Percentiles rank a stretch among this genome's conserved stretches.
These are phyloP conservation scores for Pyrenophora graminea DNA, from an alignment of 2,329 filamentous ascomycete species.

Conservation along the genomic window DNA sequence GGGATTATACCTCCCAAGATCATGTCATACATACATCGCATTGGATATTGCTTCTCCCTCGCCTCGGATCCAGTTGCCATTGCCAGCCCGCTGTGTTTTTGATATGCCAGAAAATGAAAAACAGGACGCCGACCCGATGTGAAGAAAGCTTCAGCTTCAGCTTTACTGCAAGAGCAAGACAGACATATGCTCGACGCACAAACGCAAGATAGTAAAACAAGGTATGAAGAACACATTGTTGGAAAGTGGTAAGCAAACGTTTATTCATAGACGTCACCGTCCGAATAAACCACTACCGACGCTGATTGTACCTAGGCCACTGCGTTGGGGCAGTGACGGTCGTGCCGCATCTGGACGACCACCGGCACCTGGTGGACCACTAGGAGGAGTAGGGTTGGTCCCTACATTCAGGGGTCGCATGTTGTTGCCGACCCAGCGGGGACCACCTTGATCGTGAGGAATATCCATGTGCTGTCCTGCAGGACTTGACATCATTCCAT, in stretches of 20 bases:
- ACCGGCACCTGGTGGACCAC: slow-evolving; percentile 23
- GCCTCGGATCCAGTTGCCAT: background rate
- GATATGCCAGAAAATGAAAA: background rate
- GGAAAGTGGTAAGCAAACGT: background rate
- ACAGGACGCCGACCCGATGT: background rate
- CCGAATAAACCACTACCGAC: slow-evolving; percentile 41
- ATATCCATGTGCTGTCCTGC: slow-evolving; percentile 31
- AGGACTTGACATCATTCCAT: slow-evolving; percentile 38
- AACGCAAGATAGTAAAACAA: slow-evolving; percentile 6
- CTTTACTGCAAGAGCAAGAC: no score
- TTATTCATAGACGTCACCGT: slow-evolving; percentile 22
- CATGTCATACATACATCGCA: no score
- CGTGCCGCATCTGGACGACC: slow-evolving; percentile 28
- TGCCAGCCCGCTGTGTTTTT: background rate
- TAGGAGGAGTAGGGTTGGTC: slow-evolving; percentile 15
- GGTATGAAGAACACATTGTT: slow-evolving; percentile 3
- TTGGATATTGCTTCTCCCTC: no score
- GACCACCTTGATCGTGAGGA: slow-evolving; percentile 31
- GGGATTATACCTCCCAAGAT: no score
- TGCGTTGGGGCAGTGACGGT: slow-evolving; percentile 36
- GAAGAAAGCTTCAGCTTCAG: background rate
- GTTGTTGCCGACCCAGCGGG: slow-evolving; percentile 31
- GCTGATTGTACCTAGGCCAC: slow-evolving; percentile 36
- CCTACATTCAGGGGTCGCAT: slow-evolving; percentile 25
- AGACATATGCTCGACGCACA: background rate